Evolutionary conservation across 2,329 filamentous ascomycete genomes (phyloP).

Genomic region (Neofusicoccum kwambonambiense): DNA sequence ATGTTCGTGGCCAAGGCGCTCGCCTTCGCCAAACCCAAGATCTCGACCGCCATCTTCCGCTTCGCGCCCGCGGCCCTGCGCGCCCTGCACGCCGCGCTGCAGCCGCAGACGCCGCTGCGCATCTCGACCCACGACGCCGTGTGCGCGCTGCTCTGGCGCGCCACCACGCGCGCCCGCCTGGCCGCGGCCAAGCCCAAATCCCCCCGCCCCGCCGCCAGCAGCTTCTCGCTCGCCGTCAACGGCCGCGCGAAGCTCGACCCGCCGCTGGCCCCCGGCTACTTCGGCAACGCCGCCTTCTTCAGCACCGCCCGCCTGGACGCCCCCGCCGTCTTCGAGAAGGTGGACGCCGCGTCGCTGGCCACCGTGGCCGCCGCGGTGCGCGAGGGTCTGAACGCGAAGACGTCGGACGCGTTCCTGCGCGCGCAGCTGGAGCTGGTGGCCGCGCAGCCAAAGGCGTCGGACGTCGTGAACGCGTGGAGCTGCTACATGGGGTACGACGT

Average conservation of each 20-base stretch:
- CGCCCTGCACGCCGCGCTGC: neutral
- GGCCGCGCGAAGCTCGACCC: neutral
- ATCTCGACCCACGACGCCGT: conserved; percentile 1
- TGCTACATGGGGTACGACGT: neutral
- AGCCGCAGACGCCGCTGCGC: neutral
- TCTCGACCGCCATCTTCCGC: conserved; percentile 2
- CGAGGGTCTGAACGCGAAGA: neutral
- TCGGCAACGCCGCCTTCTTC: conserved; percentile 1
- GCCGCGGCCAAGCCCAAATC: neutral
- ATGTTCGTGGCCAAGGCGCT: neutral
- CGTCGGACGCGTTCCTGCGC: neutral
- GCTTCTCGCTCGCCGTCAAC: neutral
- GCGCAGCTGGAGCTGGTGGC: neutral
- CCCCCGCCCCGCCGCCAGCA: neutral
- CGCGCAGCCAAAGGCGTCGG: neutral
- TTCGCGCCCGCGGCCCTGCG: neutral
- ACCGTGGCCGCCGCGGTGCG: neutral
- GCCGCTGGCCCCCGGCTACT: neutral
- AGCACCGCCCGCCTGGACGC: neutral
- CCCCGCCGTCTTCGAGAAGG: neutral
- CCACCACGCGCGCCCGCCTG: neutral
- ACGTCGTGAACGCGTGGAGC: neutral
- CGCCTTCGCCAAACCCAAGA: neutral
- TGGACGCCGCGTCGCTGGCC: neutral
- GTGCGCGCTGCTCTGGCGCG: neutral